Conservation (phyloP, 768 basidiomycete species). For the Suillus spraguei region DNA sequence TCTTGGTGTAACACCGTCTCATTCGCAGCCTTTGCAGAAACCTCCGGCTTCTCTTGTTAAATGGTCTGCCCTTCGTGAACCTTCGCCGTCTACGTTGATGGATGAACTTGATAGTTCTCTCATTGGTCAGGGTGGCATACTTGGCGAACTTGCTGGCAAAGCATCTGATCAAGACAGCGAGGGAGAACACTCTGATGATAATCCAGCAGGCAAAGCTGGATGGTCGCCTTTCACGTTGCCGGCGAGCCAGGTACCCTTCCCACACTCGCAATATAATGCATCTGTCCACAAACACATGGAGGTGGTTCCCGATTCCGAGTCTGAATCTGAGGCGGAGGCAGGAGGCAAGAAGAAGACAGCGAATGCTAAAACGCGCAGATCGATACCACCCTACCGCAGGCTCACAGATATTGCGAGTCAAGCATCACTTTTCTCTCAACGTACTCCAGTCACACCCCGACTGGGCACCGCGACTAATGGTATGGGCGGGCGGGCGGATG, state of each 20-base stretch:
- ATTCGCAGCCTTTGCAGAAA: slow-evolving; percentile 3
- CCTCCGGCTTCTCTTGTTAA: slow-evolving; percentile 17
- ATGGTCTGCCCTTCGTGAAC: slow-evolving; percentile 36
- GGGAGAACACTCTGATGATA: slow-evolving; percentile 3
- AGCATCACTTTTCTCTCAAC: slow-evolving; percentile 38
- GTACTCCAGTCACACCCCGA: slow-evolving; percentile 30
- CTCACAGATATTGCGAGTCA: slow-evolving; percentile 53
- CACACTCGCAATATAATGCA: slow-evolving; percentile 49
- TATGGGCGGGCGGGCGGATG: slow-evolving; percentile 8
- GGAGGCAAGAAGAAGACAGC: slow-evolving; percentile 30
- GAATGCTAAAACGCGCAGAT: slow-evolving; percentile 16
- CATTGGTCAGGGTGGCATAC: not conserved
- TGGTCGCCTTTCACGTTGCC: slow-evolving; percentile 51
- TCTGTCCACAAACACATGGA: slow-evolving; percentile 17
- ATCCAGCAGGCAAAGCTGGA: slow-evolving; percentile 10
- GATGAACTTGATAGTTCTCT: slow-evolving; percentile 40
- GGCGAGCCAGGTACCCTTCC: slow-evolving; percentile 55
- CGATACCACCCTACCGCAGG: slow-evolving; percentile 39
- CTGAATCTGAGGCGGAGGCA: slow-evolving; percentile 42
- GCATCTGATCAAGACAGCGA: slow-evolving; percentile 13
- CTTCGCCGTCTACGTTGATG: slow-evolving; percentile 25
- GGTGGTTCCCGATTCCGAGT: slow-evolving; percentile 17
- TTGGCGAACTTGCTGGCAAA: slow-evolving; percentile 15
- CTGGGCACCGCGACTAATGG: slow-evolving; percentile 30
- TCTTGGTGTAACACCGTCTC: not conserved